Conservation (phyloP, 129 eudicot species). For the Helichrysum umbraculigerum region DNA sequence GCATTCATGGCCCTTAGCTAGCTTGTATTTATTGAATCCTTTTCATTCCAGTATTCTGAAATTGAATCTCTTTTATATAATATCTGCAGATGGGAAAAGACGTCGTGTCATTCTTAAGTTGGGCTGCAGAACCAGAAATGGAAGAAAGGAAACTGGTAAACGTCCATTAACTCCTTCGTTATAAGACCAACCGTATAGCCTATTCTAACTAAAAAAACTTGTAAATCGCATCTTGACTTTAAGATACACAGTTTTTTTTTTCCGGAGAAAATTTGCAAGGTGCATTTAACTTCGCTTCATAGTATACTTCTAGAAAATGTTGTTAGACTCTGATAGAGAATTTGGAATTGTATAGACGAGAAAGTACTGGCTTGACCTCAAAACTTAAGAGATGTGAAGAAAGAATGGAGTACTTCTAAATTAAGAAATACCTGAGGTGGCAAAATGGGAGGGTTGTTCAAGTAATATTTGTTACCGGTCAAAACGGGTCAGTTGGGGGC, state of each 20-base stretch:
- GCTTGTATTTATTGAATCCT: not conserved
- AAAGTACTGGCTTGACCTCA: not conserved
- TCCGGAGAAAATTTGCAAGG: not conserved
- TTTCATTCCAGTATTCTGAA: not conserved
- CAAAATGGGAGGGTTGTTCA: not conserved
- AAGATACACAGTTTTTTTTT: not conserved
- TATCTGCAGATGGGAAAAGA: conserved; percentile 91
- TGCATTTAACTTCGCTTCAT: not conserved
- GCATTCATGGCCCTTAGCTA: not conserved
- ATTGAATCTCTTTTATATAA: not conserved
- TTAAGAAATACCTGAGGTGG: not conserved
- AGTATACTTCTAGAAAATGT: not conserved
- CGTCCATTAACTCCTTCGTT: not conserved
- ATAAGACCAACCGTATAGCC: not conserved
- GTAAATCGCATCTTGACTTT: conserved; percentile 6
- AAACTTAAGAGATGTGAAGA: not conserved
- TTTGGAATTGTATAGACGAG: not conserved
- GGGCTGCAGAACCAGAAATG: conserved; percentile 99
- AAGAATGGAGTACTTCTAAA: not conserved
- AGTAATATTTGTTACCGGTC: not conserved
- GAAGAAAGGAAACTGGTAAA: conserved; percentile 91
- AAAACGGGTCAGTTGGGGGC: not conserved
- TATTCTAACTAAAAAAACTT: not conserved
- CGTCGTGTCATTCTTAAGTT: conserved; percentile 64
- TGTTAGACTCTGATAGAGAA: not conserved